Conservation (phyloP, 2,329 filamentous ascomycete species). For the Blastomyces silverae region DNA sequence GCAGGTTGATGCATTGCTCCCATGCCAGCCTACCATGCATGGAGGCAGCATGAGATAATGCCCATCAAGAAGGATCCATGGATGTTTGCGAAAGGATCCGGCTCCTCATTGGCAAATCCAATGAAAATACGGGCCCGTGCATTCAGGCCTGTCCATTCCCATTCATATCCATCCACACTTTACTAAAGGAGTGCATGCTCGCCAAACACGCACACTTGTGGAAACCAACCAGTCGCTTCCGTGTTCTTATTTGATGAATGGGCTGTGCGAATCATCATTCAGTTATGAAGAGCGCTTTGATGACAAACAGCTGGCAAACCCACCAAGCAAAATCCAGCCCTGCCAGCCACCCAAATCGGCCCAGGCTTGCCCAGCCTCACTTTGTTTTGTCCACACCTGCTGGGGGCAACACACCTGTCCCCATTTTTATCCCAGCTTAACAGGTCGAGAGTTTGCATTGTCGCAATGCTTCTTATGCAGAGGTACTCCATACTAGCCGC, state of each 20-base stretch:
- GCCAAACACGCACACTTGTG: neutral
- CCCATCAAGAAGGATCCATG: neutral
- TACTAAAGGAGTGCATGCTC: neutral
- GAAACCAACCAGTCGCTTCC: constrained; percentile 4
- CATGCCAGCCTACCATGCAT: neutral
- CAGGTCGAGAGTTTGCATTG: neutral
- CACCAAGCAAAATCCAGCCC: constrained; percentile 5
- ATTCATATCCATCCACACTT: neutral
- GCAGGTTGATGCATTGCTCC: neutral
- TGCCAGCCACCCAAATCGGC: neutral
- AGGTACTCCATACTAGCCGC: neutral
- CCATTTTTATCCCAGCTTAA: neutral
- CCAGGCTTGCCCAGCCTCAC: constrained; percentile 4
- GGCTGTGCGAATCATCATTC: neutral
- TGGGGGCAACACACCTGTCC: neutral
- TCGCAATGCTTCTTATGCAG: neutral
- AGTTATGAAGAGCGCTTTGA: neutral
- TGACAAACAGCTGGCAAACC: neutral
- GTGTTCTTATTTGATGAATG: neutral
- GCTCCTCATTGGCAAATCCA: neutral
- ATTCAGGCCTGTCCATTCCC: neutral
- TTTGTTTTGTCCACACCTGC: neutral
- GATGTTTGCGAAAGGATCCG: neutral
- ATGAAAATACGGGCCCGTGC: neutral
- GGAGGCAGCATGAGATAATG: neutral